Evolutionary conservation across 2,329 filamentous ascomycete species (phyloP).

Genomic region (Colletotrichum sp.): DNA sequence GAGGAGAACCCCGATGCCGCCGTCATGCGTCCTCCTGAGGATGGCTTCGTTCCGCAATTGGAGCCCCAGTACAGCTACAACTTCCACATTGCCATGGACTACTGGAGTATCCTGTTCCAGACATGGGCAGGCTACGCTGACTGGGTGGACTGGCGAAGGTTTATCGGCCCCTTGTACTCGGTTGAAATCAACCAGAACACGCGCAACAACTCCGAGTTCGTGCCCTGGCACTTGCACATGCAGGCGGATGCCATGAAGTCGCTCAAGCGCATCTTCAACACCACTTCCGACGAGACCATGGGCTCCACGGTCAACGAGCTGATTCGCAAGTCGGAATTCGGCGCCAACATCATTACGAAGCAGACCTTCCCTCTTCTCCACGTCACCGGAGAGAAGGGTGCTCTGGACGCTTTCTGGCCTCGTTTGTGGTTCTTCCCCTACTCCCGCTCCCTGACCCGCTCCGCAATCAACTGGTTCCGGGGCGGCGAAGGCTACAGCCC

Average conservation of each 20-base stretch:
- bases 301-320: conserved; percentile 32
- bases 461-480: conserved; percentile 29
- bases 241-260: conserved; percentile 32
- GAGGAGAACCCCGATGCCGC: conserved; percentile 22
- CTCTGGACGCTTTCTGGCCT: conserved; percentile 34
- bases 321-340: conserved; percentile 36
- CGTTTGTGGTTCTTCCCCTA: conserved; percentile 44
- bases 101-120: conserved; percentile 45
- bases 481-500: conserved; percentile 27
- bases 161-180: conserved; percentile 29
- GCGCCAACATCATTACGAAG: conserved; percentile 40
- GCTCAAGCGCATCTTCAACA: conserved; percentile 34
- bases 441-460: conserved; percentile 32
- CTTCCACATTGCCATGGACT: conserved; percentile 43
- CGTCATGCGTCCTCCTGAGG: conserved; percentile 18
- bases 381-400: conserved; percentile 42
- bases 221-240: conserved; percentile 35
- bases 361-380: conserved; percentile 42
- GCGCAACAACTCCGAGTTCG: conserved; percentile 28
- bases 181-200: conserved; percentile 25
- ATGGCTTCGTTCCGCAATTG: conserved; percentile 27
- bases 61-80: conserved; percentile 22
- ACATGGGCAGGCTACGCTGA: conserved; percentile 39
- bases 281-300: conserved; percentile 30
- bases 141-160: conserved; percentile 37